Evolutionary conservation across 2,329 filamentous ascomycete species (phyloP).

Genomic region (Thelonectria blattea): DNA sequence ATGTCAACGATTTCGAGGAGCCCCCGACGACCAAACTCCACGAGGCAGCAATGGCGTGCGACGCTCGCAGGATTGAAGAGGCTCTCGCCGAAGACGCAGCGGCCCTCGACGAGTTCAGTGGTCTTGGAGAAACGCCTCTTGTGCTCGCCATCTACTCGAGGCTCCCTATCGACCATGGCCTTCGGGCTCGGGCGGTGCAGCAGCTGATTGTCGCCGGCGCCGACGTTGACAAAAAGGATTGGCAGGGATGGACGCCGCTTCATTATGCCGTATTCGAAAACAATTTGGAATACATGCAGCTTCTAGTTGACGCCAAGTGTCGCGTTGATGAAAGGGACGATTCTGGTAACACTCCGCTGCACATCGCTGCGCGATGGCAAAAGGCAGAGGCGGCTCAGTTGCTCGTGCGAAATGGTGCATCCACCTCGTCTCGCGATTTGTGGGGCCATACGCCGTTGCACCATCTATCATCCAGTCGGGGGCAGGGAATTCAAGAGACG

Average conservation of each 20-base stretch:
- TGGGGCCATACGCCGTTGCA: background rate
- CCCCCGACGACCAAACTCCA: background rate
- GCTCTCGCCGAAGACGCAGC: slow-evolving; percentile 15
- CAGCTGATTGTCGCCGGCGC: slow-evolving; percentile 17
- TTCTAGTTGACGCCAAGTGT: slow-evolving; percentile 11
- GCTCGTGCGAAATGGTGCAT: slow-evolving; percentile 18
- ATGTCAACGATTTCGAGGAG: background rate
- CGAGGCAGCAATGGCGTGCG: background rate
- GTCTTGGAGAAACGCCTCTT: background rate
- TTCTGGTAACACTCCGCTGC: background rate
- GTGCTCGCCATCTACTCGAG: rapidly evolving
- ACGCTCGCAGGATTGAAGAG: background rate
- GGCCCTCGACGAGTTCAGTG: slow-evolving; percentile 9
- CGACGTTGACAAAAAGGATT: slow-evolving; percentile 10
- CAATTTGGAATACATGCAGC: background rate
- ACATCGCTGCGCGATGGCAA: rapidly evolving
- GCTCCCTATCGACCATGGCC: rapidly evolving
- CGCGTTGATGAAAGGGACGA: background rate
- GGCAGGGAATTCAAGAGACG: background rate
- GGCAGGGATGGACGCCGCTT: background rate
- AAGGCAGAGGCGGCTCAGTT: background rate
- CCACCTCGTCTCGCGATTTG: background rate
- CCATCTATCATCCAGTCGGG: rapidly evolving
- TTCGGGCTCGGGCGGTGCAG: background rate
- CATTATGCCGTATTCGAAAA: rapidly evolving